Evolutionary conservation across 2,329 filamentous ascomycete species (phyloP), one percentile per base, ranked within the genome.

Genomic region (Botrytis elliptica): DNA sequence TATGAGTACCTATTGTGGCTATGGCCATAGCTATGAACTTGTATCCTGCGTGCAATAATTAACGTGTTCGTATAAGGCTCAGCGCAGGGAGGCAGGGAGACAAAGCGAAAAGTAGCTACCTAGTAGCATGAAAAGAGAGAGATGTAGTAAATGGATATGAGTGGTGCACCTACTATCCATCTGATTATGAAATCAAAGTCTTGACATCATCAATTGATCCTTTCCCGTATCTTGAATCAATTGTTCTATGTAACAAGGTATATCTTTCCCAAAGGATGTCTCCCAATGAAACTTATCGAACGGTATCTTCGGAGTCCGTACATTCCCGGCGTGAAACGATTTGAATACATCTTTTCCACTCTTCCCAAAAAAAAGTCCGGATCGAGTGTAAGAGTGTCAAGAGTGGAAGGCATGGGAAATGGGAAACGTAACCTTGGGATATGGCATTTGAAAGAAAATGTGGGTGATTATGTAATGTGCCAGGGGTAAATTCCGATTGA

Each of bases 381-480:
- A 65, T 65, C 62, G 62, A 25, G n/a, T 9, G n/a, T n/a, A 12
- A 25, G 49, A 52, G 49, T 4, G 10, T 1, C 9, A 25, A 52
- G 46, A 52, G 49, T 25, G 25, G 22, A 63, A 44, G 62, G 40
- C 62, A 65, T 65, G 62, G 40, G n/a, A 40, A 64, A 65, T 65
- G 62, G 40, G n/a, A 40, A 63, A 20, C 14, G 62, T 5, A 38
- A 44, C 16, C n/a, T 46, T n/a, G 33, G 18, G n/a, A 46, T 4
- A 22, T 66, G 16, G 57, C 57, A 59, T 59, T 59, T 59, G 60
- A 18, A n/a, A 63, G 22, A n/a, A 62, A 5, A 18, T 18, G 44
- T n/a, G 4, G n/a, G 29, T 62, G 68, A 40, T 62, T 70, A 70
- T 42, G 20, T 70, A 70, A 70, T 49, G 20, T 40, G 8, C 55